Evolutionary conservation across 2,329 filamentous ascomycete genomes (phyloP), one percentile per base, ranked within the genome.

Genomic region (Laburnicola sp.): DNA sequence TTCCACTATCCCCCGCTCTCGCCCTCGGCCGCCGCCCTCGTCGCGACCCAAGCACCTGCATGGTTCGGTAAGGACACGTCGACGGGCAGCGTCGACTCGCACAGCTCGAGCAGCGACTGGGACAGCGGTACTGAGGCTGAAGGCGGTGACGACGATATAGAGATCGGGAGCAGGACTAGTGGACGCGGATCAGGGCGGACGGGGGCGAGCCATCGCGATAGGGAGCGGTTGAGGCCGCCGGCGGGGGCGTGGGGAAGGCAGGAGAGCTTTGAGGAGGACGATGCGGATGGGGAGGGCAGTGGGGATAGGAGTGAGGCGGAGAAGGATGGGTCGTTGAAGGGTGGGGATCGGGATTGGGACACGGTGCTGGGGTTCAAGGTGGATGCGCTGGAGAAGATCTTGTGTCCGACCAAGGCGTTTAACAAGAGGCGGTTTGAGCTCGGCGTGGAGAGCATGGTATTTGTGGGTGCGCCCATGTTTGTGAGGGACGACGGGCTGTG

Each of bases 1-100:
- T 75, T 75, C 55, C 73, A 75, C 56, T 75, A 75, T 38, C 73
- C 73, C 23, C 69, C 69, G 4, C 60, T 73, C n/a, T 71, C 72
- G 22, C 66, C 69, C 2, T 70, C 67, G 5, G 65, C 68, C 2
- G 63, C 67, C n/a, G 63, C 67, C 4, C 62, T 73, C 26, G 65
- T 66, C 6, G 64, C 64, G 6, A 65, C 65, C 38, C 66, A 65
- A 34, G 63, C 66, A 30, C 66, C 71, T 2, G 56, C 64, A 1
- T 75, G 72, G 73, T 74, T 69, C 48, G 66, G 71, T 31, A 66
- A 68, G 45, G 64, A 67, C 39, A 69, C 68, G 16, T 69, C 70
- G 2, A 74, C 70, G 4, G 66, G 60, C 36, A 73, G 69, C 48
- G 52, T 67, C 38, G 69, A 63, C 22, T 69, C 67, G 16, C 56